Conservation (phyloP, 192 early-diverging fungal genomes). For the Coemansia sp. region DNA sequence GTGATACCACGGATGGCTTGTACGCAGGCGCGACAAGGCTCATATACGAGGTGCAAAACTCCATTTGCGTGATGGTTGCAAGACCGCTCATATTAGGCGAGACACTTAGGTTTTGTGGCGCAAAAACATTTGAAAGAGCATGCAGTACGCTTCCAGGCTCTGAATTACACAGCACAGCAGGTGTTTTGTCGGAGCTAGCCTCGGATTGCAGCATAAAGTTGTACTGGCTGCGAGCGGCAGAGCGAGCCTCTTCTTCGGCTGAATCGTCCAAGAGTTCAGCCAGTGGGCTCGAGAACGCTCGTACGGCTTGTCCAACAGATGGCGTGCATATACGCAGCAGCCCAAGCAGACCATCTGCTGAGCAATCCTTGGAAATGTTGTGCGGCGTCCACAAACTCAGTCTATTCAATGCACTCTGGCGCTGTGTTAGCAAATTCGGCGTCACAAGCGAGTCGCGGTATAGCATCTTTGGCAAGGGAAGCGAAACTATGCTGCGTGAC, state of each 20-base stretch:
- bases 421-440: slow-evolving; percentile 21
- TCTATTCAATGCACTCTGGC: slow-evolving; percentile 19
- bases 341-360: slow-evolving; percentile 15
- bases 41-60: slow-evolving; percentile 41
- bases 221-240: slow-evolving; percentile 17
- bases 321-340: slow-evolving; percentile 45
- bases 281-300: slow-evolving; percentile 25
- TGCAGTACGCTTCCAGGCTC: slow-evolving; percentile 36
- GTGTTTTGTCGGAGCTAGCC: not conserved
- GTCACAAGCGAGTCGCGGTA: slow-evolving; percentile 59
- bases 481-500: slow-evolving; percentile 62
- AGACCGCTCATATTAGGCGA: slow-evolving; percentile 35
- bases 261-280: slow-evolving; percentile 23
- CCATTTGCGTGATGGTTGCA: slow-evolving; percentile 23
- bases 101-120: slow-evolving; percentile 34
- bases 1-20: slow-evolving; percentile 59
- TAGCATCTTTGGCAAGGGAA: slow-evolving; percentile 64
- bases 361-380: slow-evolving; percentile 14
- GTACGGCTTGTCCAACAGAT: slow-evolving; percentile 20
- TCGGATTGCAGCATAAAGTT: slow-evolving; percentile 16
- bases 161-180: not conserved
- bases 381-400: slow-evolving; percentile 39
- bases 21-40: slow-evolving; percentile 51
- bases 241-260: not conserved
- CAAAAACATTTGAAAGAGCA: slow-evolving; percentile 42